These are phyloP conservation scores for Pythium aristosporum DNA, from an alignment of 352 stramenopile genomes.

Conservation along the genomic window DNA sequence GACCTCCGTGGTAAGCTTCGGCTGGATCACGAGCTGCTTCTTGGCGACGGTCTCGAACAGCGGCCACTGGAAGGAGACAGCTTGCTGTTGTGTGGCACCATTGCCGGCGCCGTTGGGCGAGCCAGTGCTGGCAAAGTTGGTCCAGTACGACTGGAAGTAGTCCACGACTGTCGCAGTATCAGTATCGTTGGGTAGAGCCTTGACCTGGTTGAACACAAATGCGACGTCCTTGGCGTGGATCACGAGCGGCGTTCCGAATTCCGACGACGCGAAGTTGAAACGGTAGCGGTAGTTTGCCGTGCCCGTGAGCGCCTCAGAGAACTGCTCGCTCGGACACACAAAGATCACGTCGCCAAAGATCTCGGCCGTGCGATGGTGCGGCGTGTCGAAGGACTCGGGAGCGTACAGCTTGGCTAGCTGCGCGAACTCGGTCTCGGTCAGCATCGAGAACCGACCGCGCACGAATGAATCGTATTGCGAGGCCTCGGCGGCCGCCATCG, in stretches of 20 bases:
- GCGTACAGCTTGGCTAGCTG: conserved; percentile 10
- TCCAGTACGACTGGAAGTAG: conserved; percentile 10
- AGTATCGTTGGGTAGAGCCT: neutral
- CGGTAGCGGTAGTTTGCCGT: conserved; percentile 15
- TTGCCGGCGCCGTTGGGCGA: neutral
- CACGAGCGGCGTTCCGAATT: conserved; percentile 1
- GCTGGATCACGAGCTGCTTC: conserved; percentile 18
- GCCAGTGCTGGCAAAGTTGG: conserved; percentile 3
- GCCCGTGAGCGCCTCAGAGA: neutral
- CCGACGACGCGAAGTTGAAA: conserved; percentile 7
- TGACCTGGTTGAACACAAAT: conserved; percentile 19
- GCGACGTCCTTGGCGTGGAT: conserved; percentile 7
- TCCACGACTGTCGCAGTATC: neutral
- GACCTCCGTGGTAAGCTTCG: neutral
- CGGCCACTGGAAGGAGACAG: too few relatives aligned
- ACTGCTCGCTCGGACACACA: conserved; percentile 11
- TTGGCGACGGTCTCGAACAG: neutral
- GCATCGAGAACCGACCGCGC: neutral
- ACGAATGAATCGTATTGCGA: conserved; percentile 5
- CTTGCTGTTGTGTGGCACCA: neutral
- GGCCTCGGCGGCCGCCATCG: neutral
- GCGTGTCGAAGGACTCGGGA: neutral
- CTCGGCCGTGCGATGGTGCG: conserved; percentile 10
- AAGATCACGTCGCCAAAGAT: conserved; percentile 12
- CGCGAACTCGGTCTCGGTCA: conserved; percentile 6